phyloP scores from a whole-genome alignment of 768 basidiomycete genomes.

The Sarcomyxa edulis region DNA sequence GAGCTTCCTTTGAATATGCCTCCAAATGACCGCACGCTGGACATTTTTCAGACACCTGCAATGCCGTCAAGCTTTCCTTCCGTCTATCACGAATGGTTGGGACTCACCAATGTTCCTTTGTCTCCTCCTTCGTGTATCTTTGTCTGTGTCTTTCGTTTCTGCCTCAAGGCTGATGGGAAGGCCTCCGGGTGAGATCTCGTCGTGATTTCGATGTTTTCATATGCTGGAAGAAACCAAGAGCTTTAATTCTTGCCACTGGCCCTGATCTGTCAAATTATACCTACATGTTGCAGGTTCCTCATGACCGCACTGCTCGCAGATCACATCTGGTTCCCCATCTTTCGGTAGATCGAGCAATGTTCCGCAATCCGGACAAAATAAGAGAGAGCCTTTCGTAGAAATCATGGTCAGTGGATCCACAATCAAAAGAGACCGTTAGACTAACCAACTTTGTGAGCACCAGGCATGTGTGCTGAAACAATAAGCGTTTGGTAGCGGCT shows the following conservation, averaged over 20 bases:
- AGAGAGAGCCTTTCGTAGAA: constrained; percentile 89
- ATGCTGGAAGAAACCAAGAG: constrained; percentile 45
- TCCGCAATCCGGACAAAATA: constrained; percentile 94
- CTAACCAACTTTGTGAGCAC: constrained; percentile 48
- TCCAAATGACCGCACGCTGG: constrained; percentile 81
- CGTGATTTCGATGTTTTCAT: constrained; percentile 85
- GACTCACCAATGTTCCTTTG: constrained; percentile 47
- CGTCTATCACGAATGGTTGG: background rate
- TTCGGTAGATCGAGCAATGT: constrained; percentile 81
- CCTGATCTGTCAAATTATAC: constrained; percentile 23
- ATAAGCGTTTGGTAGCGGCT: no score
- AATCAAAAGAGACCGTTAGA: constrained; percentile 1
- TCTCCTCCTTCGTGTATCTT: constrained; percentile 71
- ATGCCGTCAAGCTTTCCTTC: background rate
- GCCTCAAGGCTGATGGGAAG: constrained; percentile 83
- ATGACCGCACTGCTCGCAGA: constrained; percentile 85
- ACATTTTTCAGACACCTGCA: constrained; percentile 84
- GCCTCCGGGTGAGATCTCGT: constrained; percentile 93
- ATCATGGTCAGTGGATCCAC: background rate
- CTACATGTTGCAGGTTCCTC: constrained; percentile 85
- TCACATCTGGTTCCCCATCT: constrained; percentile 67
- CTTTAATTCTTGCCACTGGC: background rate
- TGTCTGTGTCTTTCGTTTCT: constrained; percentile 87
- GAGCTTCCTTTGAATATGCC: constrained; percentile 85
- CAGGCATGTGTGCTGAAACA: no score